These are phyloP conservation scores for Emmonsia crescens DNA, from an alignment of 2,329 filamentous ascomycete genomes.

Conservation along the genomic window DNA sequence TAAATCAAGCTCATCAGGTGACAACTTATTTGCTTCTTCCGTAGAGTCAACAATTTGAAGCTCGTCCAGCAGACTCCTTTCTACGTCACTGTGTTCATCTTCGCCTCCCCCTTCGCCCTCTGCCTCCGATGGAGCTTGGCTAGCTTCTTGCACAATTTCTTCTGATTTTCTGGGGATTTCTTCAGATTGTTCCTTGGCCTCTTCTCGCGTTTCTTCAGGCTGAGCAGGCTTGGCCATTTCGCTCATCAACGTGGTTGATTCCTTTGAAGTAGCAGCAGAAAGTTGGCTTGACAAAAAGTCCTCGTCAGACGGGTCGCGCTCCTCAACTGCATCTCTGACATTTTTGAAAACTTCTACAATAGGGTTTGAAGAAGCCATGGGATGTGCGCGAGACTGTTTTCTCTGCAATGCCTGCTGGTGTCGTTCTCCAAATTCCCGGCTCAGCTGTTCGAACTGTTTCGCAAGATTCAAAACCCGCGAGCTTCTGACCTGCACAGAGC, in stretches of 20 bases:
- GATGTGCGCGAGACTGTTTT: slow-evolving; percentile 68
- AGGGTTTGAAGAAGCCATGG: slow-evolving; percentile 83
- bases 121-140: slow-evolving; percentile 49
- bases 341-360: slow-evolving; percentile 94
- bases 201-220: slow-evolving; percentile 27
- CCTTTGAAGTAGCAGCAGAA: slow-evolving; percentile 8
- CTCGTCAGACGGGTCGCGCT: slow-evolving; percentile 58
- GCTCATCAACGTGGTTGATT: slow-evolving; percentile 12
- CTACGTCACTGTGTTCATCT: slow-evolving; percentile 57
- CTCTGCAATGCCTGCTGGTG: slow-evolving; percentile 66
- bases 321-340: slow-evolving; percentile 83
- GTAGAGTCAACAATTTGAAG: slow-evolving; percentile 42
- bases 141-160: slow-evolving; percentile 33
- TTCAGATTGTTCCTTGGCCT: slow-evolving; percentile 20
- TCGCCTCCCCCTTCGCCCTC: slow-evolving; percentile 63
- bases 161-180: slow-evolving; percentile 22
- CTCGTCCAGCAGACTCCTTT: slow-evolving; percentile 58
- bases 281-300: slow-evolving; percentile 27
- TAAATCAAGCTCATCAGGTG: slow-evolving; percentile 46
- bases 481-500: slow-evolving; percentile 62
- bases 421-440: slow-evolving; percentile 85
- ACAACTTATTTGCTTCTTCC: slow-evolving; percentile 42
- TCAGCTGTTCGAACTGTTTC: slow-evolving; percentile 92
- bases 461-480: slow-evolving; percentile 84
- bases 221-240: slow-evolving; percentile 22